Conservation (phyloP, 2,329 filamentous ascomycete genomes). For the Thermothelomyces thermophilus region DNA sequence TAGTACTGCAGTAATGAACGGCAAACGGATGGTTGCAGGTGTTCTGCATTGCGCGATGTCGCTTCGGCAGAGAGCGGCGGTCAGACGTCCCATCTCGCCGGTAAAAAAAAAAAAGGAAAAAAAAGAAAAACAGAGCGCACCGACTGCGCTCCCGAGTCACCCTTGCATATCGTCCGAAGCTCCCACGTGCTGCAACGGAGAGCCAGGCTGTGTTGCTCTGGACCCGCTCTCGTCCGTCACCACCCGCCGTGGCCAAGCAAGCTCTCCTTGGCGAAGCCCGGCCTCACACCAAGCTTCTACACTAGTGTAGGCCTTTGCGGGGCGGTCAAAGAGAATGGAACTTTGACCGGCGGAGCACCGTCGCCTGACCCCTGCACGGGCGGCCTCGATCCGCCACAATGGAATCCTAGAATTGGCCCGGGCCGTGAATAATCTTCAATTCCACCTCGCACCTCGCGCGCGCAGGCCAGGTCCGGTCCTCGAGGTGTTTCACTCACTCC, state of each 20-base stretch:
- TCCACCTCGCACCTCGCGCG: background rate
- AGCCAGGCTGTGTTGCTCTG: background rate
- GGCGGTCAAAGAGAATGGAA: background rate
- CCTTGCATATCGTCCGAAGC: slow-evolving; percentile 1
- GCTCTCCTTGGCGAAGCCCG: slow-evolving; percentile 9
- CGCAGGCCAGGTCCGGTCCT: too few species aligned
- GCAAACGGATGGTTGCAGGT: too few species aligned
- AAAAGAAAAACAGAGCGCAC: too few species aligned
- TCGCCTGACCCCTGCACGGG: slow-evolving; percentile 1
- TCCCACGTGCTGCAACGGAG: slow-evolving; percentile 7
- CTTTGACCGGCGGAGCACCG: too few species aligned
- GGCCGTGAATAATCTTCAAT: background rate
- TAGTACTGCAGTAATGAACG: too few species aligned
- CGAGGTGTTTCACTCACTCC: too few species aligned
- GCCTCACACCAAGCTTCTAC: background rate
- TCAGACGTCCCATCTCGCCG: background rate
- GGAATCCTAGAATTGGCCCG: too few species aligned
- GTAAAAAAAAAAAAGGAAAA: too few species aligned
- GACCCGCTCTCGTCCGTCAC: slow-evolving; percentile 5
- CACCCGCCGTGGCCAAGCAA: background rate
- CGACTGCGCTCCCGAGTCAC: background rate
- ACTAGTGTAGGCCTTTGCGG: background rate
- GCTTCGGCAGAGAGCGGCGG: background rate
- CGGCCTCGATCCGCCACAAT: background rate
- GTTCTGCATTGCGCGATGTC: background rate